phyloP scores from a whole-genome alignment of 345 rosid genomes.

The Eucalyptus marginata region DNA sequence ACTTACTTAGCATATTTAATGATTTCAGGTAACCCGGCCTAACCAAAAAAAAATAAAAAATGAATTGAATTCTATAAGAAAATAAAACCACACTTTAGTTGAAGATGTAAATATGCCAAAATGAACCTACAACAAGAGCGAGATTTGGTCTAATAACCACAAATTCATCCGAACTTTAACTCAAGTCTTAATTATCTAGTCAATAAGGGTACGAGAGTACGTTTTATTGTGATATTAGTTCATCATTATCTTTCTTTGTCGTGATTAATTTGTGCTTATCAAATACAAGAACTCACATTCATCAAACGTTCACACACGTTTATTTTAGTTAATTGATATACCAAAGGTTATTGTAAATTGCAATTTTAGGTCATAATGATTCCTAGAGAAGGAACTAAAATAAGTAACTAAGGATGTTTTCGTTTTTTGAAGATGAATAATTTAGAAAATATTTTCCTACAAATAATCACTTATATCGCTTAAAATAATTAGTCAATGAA shows the following conservation, averaged over 20 bases:
- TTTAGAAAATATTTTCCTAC: too few relatives aligned
- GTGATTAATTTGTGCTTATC: not conserved
- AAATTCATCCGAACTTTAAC: not conserved
- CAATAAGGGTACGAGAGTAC: not conserved
- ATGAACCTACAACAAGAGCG: not conserved
- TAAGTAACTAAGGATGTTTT: not conserved
- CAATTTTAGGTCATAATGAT: not conserved
- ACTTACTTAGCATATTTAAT: not conserved
- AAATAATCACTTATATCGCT: rapidly evolving
- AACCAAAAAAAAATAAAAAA: not conserved
- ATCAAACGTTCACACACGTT: not conserved
- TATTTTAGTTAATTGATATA: not conserved
- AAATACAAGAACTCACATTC: not conserved
- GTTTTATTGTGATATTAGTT: not conserved
- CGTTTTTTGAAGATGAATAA: not conserved
- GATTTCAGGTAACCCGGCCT: not conserved
- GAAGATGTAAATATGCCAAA: not conserved
- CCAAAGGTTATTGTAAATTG: not conserved
- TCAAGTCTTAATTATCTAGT: not conserved
- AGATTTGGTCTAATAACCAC: not conserved
- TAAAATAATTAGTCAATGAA: too few relatives aligned
- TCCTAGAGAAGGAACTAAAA: not conserved
- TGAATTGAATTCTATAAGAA: not conserved
- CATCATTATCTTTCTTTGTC: not conserved
- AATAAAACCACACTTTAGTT: not conserved